Evolutionary conservation across 2,329 filamentous ascomycete genomes (phyloP), one percentile per base, ranked within the genome.

Genomic region (Tolypocladium nubicola): DNA sequence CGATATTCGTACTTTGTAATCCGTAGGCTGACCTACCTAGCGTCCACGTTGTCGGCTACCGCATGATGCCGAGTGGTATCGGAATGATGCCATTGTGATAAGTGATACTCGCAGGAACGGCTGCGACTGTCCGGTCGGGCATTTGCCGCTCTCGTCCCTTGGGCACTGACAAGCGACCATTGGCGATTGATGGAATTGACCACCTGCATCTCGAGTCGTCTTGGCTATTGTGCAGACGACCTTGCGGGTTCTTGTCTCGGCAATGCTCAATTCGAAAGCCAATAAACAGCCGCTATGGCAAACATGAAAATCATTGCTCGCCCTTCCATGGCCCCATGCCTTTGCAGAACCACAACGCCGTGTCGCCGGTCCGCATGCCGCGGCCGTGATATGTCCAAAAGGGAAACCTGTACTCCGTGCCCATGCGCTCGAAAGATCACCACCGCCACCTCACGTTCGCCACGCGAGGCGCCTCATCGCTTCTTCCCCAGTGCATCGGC

Each of bases 401-500:
- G 8, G 6, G 16, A 49, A 33, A 50, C 47, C 47, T 50, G 47
- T 35, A 50, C 30, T 50, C 38, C 52, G 26, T 53, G n/a, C 2
- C 35, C 35, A 50, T 50, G 47, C 19, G 16, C 45, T 50, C 9
- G 16, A 23, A 50, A n/a, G 8, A 50, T 11, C 11, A 9, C 10
- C 47, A 35, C 13, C 47, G 14, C 16, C 47, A 13, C 47, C 45
- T 33, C 41, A 7, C 49, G 8, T 47, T 26, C n/a, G 23, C 30
- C 30, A 23, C 39, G 39, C 21, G 23, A 3, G n/a, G 37, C n/a
- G 21, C 38, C 56, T 71, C 61, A 72, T 55, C 68, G 68, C 61
- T 69, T 74, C 67, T 70, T 74, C 30, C 71, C 71, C 58, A 74
- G 47, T 4, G 71, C 69, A 66, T 75, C 72, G n/a, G 68, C 67